Conservation (phyloP, 768 basidiomycete species). For the Rhodosporidiobolus odoratus region DNA sequence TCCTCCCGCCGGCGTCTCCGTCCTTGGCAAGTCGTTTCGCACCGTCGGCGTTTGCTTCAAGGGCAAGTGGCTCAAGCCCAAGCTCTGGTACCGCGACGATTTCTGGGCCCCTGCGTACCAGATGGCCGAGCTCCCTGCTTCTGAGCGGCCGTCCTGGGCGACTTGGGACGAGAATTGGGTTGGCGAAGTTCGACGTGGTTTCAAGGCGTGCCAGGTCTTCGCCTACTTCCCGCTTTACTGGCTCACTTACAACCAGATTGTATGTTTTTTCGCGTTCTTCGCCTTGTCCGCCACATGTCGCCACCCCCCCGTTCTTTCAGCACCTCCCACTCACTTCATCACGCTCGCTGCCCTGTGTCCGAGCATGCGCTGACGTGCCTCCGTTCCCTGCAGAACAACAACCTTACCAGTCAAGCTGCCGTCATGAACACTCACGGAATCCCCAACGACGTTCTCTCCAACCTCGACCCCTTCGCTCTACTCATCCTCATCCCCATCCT, state of each 20-base stretch:
- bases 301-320: no score
- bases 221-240: slow-evolving; percentile 43
- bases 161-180: slow-evolving; percentile 43
- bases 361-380: no score
- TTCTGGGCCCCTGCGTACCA: slow-evolving; percentile 42
- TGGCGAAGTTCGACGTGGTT: slow-evolving; percentile 43
- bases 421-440: slow-evolving; percentile 42
- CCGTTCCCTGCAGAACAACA: no score
- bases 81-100: slow-evolving; percentile 14
- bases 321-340: no score
- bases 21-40: slow-evolving; percentile 33
- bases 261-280: no score
- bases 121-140: slow-evolving; percentile 29
- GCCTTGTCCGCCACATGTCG: no score
- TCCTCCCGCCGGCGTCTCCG: slow-evolving; percentile 40
- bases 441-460: slow-evolving; percentile 45
- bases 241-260: slow-evolving; percentile 32
- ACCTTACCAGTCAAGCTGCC: slow-evolving; percentile 45
- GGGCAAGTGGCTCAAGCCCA: slow-evolving; percentile 12
- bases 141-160: slow-evolving; percentile 41
- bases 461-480: slow-evolving; percentile 44
- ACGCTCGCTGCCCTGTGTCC: no score
- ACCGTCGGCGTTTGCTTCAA: slow-evolving; percentile 23
- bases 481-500: slow-evolving; percentile 45
- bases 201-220: slow-evolving; percentile 47